phyloP scores from a whole-genome alignment of 352 stramenopile species.

The Phytophthora ohioensis region DNA sequence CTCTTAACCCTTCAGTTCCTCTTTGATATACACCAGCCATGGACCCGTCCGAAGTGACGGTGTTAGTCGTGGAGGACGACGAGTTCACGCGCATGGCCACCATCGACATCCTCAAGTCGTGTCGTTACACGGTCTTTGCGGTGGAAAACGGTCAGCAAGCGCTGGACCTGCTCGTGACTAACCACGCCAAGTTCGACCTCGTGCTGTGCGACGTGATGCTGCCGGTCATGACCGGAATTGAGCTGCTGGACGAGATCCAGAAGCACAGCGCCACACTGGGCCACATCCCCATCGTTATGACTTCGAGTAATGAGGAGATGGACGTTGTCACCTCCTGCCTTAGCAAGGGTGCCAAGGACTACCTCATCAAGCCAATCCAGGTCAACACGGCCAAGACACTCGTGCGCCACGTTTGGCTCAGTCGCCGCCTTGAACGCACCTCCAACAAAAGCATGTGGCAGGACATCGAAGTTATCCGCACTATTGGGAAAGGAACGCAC shows the following conservation, averaged over 20 bases:
- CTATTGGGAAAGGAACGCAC: conserved; percentile 89
- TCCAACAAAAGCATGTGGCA: conserved; percentile 84
- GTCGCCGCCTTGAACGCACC: conserved; percentile 66
- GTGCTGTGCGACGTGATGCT: conserved; percentile 93
- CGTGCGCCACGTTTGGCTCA: conserved; percentile 90
- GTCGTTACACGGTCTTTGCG: conserved; percentile 85
- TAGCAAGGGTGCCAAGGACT: conserved; percentile 91
- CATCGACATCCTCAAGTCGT: conserved; percentile 90
- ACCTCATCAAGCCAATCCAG: conserved; percentile 92
- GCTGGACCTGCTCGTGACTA: conserved; percentile 71
- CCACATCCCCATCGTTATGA: conserved; percentile 92
- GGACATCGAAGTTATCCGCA: conserved; percentile 86
- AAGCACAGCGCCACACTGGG: conserved; percentile 69
- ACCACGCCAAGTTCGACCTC: conserved; percentile 86
- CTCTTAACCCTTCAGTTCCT: too few relatives aligned
- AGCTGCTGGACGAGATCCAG: conserved; percentile 87
- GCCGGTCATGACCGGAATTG: conserved; percentile 89
- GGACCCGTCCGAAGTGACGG: conserved; percentile 90
- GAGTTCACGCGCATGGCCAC: conserved; percentile 91
- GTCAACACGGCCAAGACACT: conserved; percentile 92
- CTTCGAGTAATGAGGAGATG: conserved; percentile 92
- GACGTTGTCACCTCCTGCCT: conserved; percentile 90
- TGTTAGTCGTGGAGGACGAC: conserved; percentile 91
- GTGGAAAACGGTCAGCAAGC: conserved; percentile 86
- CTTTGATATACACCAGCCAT: conserved; percentile 35